These are phyloP conservation scores for Rhodotorula sp. DNA, from an alignment of 1,284 basidiomycete genomes.

Conservation along the genomic window DNA sequence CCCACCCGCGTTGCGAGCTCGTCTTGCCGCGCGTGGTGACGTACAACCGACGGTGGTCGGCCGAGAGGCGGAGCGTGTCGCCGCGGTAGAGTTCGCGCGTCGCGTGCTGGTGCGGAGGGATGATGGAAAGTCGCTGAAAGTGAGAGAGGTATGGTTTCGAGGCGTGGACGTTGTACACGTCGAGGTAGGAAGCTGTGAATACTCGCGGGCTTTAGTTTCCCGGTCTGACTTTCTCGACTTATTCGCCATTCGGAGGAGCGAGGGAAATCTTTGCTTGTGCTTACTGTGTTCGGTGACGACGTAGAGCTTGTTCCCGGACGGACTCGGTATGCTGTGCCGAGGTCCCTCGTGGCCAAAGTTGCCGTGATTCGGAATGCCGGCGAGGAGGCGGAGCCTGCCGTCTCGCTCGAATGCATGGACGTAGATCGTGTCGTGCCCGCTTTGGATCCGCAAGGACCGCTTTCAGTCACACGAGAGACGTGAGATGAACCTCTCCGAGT, in stretches of 20 bases:
- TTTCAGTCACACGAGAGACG: not conserved
- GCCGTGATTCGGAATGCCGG: constrained; percentile 46
- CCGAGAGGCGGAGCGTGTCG: constrained; percentile 51
- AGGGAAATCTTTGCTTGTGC: not conserved
- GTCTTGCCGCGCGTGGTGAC: constrained; percentile 51
- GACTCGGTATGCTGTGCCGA: constrained; percentile 50
- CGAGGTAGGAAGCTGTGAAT: constrained; percentile 41
- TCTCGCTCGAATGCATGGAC: constrained; percentile 44
- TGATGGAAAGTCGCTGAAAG: constrained; percentile 38
- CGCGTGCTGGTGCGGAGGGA: constrained; percentile 32
- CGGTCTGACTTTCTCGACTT: not conserved
- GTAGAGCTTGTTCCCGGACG: constrained; percentile 49
- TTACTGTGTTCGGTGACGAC: constrained; percentile 45
- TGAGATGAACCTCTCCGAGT: not conserved
- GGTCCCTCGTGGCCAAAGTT: constrained; percentile 48
- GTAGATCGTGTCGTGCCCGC: constrained; percentile 51
- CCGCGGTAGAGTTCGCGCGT: constrained; percentile 45
- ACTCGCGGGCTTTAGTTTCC: not conserved
- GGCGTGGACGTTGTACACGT: constrained; percentile 41
- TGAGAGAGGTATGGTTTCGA: constrained; percentile 31
- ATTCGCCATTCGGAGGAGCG: no score
- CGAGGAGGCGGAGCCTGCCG: constrained; percentile 29
- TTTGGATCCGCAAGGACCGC: constrained; percentile 15
- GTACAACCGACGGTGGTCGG: constrained; percentile 46
- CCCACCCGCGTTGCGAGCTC: constrained; percentile 46